phyloP scores from a whole-genome alignment of 2,329 filamentous ascomycete species.

The Aphanoascus verrucosus region DNA sequence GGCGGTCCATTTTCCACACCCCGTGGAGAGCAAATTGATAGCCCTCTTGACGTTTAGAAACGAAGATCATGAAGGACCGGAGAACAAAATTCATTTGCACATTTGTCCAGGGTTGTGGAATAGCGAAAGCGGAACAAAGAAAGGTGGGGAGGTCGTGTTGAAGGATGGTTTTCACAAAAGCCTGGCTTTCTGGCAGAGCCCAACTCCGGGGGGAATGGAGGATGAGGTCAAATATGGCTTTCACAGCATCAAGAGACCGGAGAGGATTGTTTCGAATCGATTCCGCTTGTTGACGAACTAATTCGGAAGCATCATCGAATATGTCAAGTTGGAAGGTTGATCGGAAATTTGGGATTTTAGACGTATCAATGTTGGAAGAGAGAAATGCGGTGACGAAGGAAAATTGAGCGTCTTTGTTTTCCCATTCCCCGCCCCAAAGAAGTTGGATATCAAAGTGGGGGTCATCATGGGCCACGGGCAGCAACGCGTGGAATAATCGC shows the following conservation, averaged over 20 bases:
- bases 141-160: constrained; percentile 44
- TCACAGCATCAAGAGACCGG: constrained; percentile 75
- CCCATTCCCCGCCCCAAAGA: constrained; percentile 85
- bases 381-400: constrained; percentile 89
- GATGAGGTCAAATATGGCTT: constrained; percentile 53
- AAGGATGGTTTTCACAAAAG: constrained; percentile 51
- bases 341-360: constrained; percentile 70
- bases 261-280: constrained; percentile 72
- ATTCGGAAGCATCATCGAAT: constrained; percentile 50
- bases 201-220: constrained; percentile 49
- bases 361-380: constrained; percentile 67
- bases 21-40: constrained; percentile 85
- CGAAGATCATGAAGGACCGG: constrained; percentile 62
- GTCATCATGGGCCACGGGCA: constrained; percentile 56
- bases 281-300: constrained; percentile 50
- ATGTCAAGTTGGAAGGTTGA: constrained; percentile 61
- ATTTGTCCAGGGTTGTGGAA: constrained; percentile 41
- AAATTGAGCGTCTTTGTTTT: constrained; percentile 73
- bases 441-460: constrained; percentile 69
- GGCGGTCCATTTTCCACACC: constrained; percentile 79
- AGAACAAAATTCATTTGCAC: constrained; percentile 41
- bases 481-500: constrained; percentile 65
- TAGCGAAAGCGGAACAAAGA: constrained; percentile 39
- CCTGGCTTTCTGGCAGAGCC: constrained; percentile 44
- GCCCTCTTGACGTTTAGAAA: constrained; percentile 64